Base-by-base conservation (phyloP, 225 moss, liverwort and hornwort species). In the Straminergon stramineum region DNA sequence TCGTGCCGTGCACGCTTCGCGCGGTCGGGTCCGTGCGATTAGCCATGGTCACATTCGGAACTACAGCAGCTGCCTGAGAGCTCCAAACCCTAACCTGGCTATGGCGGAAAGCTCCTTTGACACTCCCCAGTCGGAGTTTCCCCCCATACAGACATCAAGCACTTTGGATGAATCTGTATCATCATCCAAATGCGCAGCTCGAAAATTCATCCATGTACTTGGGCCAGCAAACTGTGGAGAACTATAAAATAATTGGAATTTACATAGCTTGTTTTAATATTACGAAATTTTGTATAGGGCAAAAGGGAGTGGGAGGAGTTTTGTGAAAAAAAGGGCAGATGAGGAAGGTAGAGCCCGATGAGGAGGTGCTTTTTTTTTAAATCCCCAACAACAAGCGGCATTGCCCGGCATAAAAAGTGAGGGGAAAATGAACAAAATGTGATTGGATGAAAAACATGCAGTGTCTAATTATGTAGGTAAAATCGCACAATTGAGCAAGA, bases 11-110 rank as follows among this genome's bases (percentile, higher is more conserved):
- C 85, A 99, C 96, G 75, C 99, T 99, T 70, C 99, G 96, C 90
- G 99, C 99, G 78, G 99, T 97, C 75, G 99, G 99, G 81, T 99
- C 99, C 61, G 99, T 99, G 87, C 99, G 96, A 84, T 99, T 99
- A 43, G 99, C 99, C 99, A 99, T 99, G 62, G 88, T 90, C 85
- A 93, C 89, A 92, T 93, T 73, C 88, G 87, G 91, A 55, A 67
- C 32, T 13, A 23, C 53, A 10, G 23, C 21, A 79, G 37, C 51
- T 37, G 41, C 3, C 43, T 13, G 52, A 17, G 84, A 81, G 84
- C 87, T 74, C 68, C 17, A 73, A 91, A 88, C 85, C 91, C 91
- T 91, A 90, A 78, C 87, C 88, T 87, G 88, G 83, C 87, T 85
- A 83, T 85, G 91, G 90, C 77, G 61, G 73, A 77, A 63, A 45